Base-by-base conservation (phyloP, 257 asterid genomes). In the Fraxinus pennsylvanica region DNA sequence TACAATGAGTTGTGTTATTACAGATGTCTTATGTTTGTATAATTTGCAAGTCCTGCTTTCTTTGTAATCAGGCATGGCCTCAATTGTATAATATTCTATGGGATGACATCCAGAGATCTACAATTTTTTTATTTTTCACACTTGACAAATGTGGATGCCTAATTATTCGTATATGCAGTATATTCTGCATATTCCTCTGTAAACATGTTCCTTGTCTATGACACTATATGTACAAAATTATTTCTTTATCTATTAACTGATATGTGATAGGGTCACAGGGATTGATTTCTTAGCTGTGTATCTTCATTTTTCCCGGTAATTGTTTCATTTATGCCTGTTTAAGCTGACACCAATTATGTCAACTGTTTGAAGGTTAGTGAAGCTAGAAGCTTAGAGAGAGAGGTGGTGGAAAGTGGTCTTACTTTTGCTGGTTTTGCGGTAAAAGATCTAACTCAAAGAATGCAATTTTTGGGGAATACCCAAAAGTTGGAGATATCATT, bases 381-480 rank as follows among this genome's bases (percentile, higher is more conserved):
- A 87, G 97, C 92, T 14, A 90, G 99, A 83, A 93, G 91, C 89
- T 86, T 95, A 90, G 98, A 95, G 74, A 90, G 99, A 74, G 96
- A 88, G 30, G 77, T 80, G 71, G 97, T 93, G 79, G 99, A 95
- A 88, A 87, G 82, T 81, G 96, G 83, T 71, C 96, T 95, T 79
- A 88, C 87, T 71, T 95, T 95, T 86, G 97, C 97, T 86, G 99
- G 99, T 80, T 95, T 95, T 87, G 98, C 97, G 91, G 99, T 93
- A 93, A 76, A 78, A 74, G 38, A 72, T 82, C 76, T 68, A 43
- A 69, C 75, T 80, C 7, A 19, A 22, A 66, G 65, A 74, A 43
- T 71, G 35, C 15, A 30, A 66, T 52, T 74, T 79, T 77, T 78
- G 30, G 25, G 78, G 68, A 76, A 70, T 71, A 27, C 21, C 9